Base-by-base conservation (phyloP, 2,329 filamentous ascomycete species). In the Bisporella sp. region DNA sequence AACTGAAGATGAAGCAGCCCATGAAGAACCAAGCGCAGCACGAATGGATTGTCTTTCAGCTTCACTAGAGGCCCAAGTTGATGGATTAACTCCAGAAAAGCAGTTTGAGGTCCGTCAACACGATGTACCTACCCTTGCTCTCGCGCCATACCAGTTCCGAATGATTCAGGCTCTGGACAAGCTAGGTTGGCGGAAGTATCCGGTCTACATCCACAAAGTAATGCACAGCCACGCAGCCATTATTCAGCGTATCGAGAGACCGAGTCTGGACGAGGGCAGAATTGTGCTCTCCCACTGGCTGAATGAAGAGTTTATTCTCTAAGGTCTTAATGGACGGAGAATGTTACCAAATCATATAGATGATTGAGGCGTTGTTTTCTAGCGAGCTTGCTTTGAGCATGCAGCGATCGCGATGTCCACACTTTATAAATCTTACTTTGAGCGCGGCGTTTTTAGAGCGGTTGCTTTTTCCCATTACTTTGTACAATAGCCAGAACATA, bases 151-250 rank as follows among this genome's bases (percentile, higher is more conserved):
- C 45, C 92, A 97, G 68, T 95, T 96, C 64, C 76, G 79, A 45
- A 96, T 96, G 80, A 87, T 96, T 54, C 76, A 85, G 31, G 79
- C 82, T 7, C 72, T 97, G 45, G 82, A 97, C 60, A 65, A 67
- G n/a, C 64, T 84, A 2, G 74, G 76, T 4, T 85, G 80, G 77
- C 73, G 75, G 45, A 86, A 84, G 65, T 84, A 80, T 57, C 79
- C 77, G 1, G 80, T 91, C 4, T 84, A 85, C 69, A 91, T 93
- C 39, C 85, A 86, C 56, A 86, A 90, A 5, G 77, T 82, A 49
- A 71, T 75, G n/a, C 89, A 96, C 64, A 88, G 81, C 53, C 92
- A 97, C 67, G 92, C 91, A 0, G 91, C 91, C 3, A 95, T 97
- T 45, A 88, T 97, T 56, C 83, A 95, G 35, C 79, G 92, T 37